Percentiles rank a stretch among this genome's conserved stretches.
Evolutionary conservation across 805 yeast species (phyloP).

Genomic region (Candida odintsovae): DNA sequence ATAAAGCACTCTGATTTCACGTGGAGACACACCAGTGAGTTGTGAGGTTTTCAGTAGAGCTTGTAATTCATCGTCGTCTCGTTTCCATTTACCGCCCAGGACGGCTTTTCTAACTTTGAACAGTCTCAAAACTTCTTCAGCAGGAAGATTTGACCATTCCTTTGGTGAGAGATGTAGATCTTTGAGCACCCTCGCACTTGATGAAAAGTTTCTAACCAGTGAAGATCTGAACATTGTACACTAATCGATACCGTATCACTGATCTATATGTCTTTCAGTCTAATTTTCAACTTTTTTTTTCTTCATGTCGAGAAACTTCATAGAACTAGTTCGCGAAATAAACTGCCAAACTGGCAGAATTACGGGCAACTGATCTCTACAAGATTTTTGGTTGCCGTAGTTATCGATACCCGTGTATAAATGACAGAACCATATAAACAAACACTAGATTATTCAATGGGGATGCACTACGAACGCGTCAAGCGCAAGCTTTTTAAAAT

Average conservation of each 20-base stretch:
- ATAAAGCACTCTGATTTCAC: slow-evolving; percentile 31
- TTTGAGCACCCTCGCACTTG: slow-evolving; percentile 2
- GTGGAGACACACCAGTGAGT: slow-evolving; percentile 33
- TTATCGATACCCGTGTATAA: background rate
- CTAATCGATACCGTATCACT: background rate
- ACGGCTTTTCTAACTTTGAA: slow-evolving; percentile 52
- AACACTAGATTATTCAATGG: background rate
- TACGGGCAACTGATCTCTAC: background rate
- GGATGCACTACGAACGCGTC: no score
- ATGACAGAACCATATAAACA: background rate
- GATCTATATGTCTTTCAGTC: background rate
- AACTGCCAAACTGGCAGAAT: background rate
- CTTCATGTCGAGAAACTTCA: background rate
- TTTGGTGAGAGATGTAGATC: slow-evolving; percentile 53
- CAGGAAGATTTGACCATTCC: slow-evolving; percentile 64
- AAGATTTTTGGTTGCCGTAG: background rate
- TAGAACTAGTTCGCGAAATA: background rate
- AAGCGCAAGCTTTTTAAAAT: no score
- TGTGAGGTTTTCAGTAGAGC: slow-evolving; percentile 47
- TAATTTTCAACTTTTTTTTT: background rate
- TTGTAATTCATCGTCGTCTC: slow-evolving; percentile 45
- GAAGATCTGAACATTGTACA: background rate
- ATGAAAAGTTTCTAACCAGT: slow-evolving; percentile 13
- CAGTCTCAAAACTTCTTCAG: slow-evolving; percentile 54
- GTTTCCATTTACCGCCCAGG: slow-evolving; percentile 46